A percentile compares a stretch with the other conserved stretches of the same genome.
phyloP scores from a whole-genome alignment of 257 asterid species.

The Knoxia roxburghii region DNA sequence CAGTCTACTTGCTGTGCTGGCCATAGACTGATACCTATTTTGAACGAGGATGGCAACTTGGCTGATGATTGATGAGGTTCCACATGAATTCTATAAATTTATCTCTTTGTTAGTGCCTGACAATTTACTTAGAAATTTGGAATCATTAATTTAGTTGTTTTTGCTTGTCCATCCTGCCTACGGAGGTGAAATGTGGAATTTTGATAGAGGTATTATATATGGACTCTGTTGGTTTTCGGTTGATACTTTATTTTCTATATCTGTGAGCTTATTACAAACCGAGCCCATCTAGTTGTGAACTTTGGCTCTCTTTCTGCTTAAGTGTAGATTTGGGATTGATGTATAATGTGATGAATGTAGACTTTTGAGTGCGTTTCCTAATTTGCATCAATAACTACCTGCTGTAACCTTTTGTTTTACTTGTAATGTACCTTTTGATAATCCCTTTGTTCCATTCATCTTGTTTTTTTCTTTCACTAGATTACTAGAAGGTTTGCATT shows the following conservation, averaged over 20 bases:
- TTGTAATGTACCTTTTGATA: background rate
- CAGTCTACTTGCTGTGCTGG: no score
- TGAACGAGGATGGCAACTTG: no score
- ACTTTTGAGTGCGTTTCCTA: background rate
- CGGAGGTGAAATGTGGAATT: background rate
- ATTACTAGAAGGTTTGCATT: no score
- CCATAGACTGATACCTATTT: no score
- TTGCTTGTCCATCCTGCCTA: background rate
- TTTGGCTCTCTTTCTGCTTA: background rate
- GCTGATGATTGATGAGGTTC: background rate
- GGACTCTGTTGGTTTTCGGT: background rate
- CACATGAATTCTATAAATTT: background rate
- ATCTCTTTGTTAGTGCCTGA: background rate
- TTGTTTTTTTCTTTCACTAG: no score
- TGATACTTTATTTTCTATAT: background rate
- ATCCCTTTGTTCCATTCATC: no score
- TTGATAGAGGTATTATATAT: background rate
- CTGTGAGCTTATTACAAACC: background rate
- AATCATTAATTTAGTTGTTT: background rate
- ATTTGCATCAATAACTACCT: background rate
- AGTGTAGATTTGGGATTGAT: background rate
- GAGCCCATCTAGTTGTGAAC: background rate
- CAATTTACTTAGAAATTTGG: background rate
- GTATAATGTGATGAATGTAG: background rate
- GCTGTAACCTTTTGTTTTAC: background rate